These are phyloP conservation scores for Ophiobolus disseminans DNA, from an alignment of 2,329 filamentous ascomycete genomes.

Conservation along the genomic window DNA sequence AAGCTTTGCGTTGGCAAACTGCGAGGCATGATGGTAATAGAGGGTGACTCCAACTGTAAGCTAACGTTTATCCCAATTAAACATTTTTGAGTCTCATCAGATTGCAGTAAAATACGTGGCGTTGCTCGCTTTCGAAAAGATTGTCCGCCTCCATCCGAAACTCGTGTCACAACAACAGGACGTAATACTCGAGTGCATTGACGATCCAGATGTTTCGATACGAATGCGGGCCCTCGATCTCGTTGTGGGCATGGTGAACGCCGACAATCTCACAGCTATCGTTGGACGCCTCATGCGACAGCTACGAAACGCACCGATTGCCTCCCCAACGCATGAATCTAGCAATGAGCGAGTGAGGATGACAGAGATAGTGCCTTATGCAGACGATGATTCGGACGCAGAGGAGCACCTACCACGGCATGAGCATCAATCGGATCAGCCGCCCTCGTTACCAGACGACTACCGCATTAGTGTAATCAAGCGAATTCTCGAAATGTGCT, in stretches of 20 bases:
- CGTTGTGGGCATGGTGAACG: conserved; percentile 91
- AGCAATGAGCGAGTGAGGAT: conserved; percentile 56
- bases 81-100: conserved; percentile 17
- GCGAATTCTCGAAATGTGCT: conserved; percentile 87
- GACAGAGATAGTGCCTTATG: conserved; percentile 55
- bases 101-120: conserved; percentile 91
- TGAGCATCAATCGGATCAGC: conserved; percentile 56
- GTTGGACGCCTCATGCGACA: conserved; percentile 89
- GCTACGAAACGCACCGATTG: conserved; percentile 70
- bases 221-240: conserved; percentile 90
- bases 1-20: conserved; percentile 91
- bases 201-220: conserved; percentile 95
- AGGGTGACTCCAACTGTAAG: conserved; percentile 91
- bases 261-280: conserved; percentile 81
- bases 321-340: conserved; percentile 55
- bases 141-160: conserved; percentile 85
- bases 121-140: conserved; percentile 91
- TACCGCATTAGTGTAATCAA: conserved; percentile 84
- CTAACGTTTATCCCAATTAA: conserved; percentile 20
- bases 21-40: conserved; percentile 89
- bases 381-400: conserved; percentile 64
- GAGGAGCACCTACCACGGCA: conserved; percentile 62
- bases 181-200: conserved; percentile 94
- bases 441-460: conserved; percentile 77
- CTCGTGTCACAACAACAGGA: conserved; percentile 93